phyloP scores from a whole-genome alignment of 768 basidiomycete species.

The Macrolepiota dolichaula region DNA sequence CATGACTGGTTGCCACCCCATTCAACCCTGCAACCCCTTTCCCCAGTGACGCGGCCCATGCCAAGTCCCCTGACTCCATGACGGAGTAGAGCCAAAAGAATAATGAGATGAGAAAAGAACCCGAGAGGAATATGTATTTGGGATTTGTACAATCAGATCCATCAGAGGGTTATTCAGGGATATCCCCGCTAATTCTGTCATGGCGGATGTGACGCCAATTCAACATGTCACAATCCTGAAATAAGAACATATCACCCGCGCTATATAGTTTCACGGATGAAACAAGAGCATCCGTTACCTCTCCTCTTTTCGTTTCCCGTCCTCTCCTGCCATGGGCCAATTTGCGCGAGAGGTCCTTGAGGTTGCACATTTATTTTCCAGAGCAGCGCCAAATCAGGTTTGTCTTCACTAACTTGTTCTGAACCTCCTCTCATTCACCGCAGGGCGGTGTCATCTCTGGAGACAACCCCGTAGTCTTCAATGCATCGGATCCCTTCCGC shows the following conservation, averaged over 20 bases:
- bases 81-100: too few relatives aligned
- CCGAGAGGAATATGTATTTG: too few relatives aligned
- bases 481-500: constrained; percentile 61
- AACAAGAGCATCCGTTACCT: neutral
- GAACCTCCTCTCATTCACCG: neutral
- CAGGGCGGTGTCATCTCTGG: constrained; percentile 80
- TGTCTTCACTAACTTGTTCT: constrained; percentile 12
- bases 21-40: too few relatives aligned
- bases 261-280: constrained; percentile 5
- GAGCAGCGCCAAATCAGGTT: constrained; percentile 51
- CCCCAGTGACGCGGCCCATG: too few relatives aligned
- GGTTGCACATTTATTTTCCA: constrained; percentile 26
- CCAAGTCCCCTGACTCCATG: too few relatives aligned
- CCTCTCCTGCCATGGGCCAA: constrained; percentile 41
- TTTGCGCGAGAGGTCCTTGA: constrained; percentile 33
- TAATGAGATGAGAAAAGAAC: too few relatives aligned
- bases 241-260: neutral
- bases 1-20: too few relatives aligned
- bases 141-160: too few relatives aligned
- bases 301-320: neutral
- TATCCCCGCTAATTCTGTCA: neutral
- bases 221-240: neutral
- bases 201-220: neutral
- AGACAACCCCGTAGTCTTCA: constrained; percentile 64
- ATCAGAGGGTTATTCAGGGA: too few relatives aligned